phyloP scores from a whole-genome alignment of 2,329 filamentous ascomycete genomes.

The Chalaropsis ovoidea region DNA sequence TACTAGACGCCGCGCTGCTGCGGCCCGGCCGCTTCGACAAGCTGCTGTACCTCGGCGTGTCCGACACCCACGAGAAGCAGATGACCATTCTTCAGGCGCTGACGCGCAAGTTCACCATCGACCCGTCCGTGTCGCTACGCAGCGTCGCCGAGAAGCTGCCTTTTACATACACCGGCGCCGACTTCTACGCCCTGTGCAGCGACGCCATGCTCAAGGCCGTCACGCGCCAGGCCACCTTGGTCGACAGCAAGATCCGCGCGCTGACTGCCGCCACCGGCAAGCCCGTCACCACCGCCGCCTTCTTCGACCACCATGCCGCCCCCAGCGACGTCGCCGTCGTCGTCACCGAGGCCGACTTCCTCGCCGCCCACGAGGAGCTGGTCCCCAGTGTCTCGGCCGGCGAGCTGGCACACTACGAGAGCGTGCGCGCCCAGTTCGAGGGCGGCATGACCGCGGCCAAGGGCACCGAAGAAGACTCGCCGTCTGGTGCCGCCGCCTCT shows the following conservation, averaged over 20 bases:
- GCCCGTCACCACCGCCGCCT: conserved; percentile 75
- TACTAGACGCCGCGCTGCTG: conserved; percentile 80
- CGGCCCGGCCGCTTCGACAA: conserved; percentile 92
- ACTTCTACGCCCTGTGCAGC: conserved; percentile 93
- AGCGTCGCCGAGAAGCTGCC: conserved; percentile 68
- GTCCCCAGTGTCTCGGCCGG: conserved; percentile 90
- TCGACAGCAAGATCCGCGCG: conserved; percentile 70
- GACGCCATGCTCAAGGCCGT: conserved; percentile 99
- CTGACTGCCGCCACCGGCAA: conserved; percentile 47
- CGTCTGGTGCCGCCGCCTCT: background rate
- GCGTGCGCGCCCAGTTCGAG: conserved; percentile 75
- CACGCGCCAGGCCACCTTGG: conserved; percentile 72
- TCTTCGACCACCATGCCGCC: conserved; percentile 85
- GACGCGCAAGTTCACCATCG: conserved; percentile 88
- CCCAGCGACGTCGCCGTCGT: conserved; percentile 75
- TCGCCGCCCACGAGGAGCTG: conserved; percentile 70
- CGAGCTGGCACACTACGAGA: conserved; percentile 83
- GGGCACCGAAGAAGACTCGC: background rate
- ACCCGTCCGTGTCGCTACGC: conserved; percentile 65
- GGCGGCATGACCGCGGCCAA: conserved; percentile 37
- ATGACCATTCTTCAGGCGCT: conserved; percentile 86
- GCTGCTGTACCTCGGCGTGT: conserved; percentile 94
- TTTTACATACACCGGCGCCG: conserved; percentile 93
- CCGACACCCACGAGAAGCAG: conserved; percentile 94
- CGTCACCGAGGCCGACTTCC: conserved; percentile 82